phyloP scores from a whole-genome alignment of 2,329 filamentous ascomycete species.

The Xylariaceae sp. region DNA sequence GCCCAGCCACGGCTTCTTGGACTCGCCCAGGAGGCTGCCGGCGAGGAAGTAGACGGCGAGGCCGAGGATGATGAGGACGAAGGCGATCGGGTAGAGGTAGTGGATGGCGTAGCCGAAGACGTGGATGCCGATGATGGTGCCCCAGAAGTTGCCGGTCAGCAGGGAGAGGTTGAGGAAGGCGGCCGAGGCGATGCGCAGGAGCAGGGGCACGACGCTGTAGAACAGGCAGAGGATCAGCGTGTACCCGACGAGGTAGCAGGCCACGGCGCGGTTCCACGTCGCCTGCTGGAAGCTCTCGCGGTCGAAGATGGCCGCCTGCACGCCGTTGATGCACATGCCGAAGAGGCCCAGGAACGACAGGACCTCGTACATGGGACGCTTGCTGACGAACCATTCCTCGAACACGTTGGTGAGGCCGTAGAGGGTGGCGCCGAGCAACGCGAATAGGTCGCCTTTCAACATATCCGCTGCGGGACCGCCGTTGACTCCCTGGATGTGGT shows the following conservation, averaged over 20 bases:
- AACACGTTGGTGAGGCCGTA: constrained; percentile 91
- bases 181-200: constrained; percentile 86
- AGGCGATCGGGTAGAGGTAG: constrained; percentile 93
- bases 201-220: constrained; percentile 82
- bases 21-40: constrained; percentile 80
- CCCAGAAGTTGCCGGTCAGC: constrained; percentile 96
- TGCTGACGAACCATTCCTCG: constrained; percentile 92
- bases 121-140: constrained; percentile 85
- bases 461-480: constrained; percentile 69
- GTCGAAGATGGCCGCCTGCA: constrained; percentile 91
- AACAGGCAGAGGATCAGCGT: constrained; percentile 82
- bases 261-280: constrained; percentile 68
- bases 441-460: constrained; percentile 91
- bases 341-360: constrained; percentile 88
- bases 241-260: constrained; percentile 86
- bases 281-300: constrained; percentile 68
- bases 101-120: constrained; percentile 82
- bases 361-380: constrained; percentile 87
- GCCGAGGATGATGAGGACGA: constrained; percentile 87
- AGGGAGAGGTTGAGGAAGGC: constrained; percentile 97
- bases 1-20: constrained; percentile 93
- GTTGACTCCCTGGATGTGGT: constrained; percentile 80
- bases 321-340: constrained; percentile 87
- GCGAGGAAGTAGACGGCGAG: constrained; percentile 86
- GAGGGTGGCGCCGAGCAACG: constrained; percentile 82